These are phyloP conservation scores for Alternaria incomplexa DNA, from an alignment of 2,329 filamentous ascomycete species.

Conservation along the genomic window DNA sequence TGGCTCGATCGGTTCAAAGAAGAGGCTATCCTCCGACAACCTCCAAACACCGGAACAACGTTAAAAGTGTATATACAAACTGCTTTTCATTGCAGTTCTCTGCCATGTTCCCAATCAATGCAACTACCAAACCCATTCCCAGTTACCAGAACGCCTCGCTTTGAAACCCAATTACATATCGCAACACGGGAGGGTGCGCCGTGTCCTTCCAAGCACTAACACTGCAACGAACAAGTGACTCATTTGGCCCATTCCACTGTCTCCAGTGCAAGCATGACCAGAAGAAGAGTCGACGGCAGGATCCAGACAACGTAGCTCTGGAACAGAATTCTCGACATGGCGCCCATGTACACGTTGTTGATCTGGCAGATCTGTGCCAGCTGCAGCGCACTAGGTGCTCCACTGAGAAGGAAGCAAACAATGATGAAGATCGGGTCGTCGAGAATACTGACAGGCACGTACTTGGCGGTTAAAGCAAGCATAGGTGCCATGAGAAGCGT, in stretches of 20 bases:
- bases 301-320: slow-evolving; percentile 99
- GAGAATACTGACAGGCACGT: slow-evolving; percentile 87
- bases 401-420: slow-evolving; percentile 94
- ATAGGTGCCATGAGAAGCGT: slow-evolving; percentile 92
- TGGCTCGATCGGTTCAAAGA: background rate
- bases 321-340: slow-evolving; percentile 92
- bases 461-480: slow-evolving; percentile 86
- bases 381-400: slow-evolving; percentile 91
- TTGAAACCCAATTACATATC: background rate
- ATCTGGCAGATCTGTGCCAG: slow-evolving; percentile 98
- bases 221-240: background rate
- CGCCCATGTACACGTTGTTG: slow-evolving; percentile 92
- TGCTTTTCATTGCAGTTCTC: background rate
- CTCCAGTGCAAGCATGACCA: slow-evolving; percentile 91
- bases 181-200: background rate
- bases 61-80: background rate
- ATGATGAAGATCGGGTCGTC: slow-evolving; percentile 98
- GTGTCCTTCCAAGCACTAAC: background rate
- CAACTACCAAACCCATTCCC: background rate
- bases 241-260: slow-evolving; percentile 84
- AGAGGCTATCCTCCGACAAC: background rate
- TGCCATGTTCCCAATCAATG: background rate
- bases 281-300: slow-evolving; percentile 84
- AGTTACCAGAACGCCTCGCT: slow-evolving; percentile 14
- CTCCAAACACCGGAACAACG: background rate